phyloP scores from a whole-genome alignment of 2,329 filamentous ascomycete species.

The Fusarium torreyae region DNA sequence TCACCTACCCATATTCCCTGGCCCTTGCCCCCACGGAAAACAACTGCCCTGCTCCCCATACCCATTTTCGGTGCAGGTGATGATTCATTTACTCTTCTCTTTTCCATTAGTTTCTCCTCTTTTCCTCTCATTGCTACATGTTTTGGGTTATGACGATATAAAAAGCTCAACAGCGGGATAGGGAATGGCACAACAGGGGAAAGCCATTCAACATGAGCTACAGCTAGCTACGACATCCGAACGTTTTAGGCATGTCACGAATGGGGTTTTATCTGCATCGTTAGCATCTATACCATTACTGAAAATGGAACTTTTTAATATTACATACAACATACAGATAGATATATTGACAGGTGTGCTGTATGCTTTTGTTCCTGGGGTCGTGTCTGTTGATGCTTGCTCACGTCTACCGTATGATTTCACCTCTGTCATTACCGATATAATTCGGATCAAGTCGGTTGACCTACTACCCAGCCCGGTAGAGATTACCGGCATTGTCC shows the following conservation, averaged over 20 bases:
- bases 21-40: constrained; percentile 1
- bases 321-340: constrained; percentile 14
- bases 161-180: constrained; percentile 46
- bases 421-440: constrained; percentile 24
- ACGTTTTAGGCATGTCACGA: constrained; percentile 22
- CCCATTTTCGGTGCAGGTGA: constrained; percentile 7
- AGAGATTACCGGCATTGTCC: constrained; percentile 21
- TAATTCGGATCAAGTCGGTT: constrained; percentile 19
- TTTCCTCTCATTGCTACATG: constrained; percentile 22
- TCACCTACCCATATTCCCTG: constrained; percentile 9
- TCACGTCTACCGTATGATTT: constrained; percentile 9
- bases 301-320: constrained; percentile 23
- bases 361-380: background rate
- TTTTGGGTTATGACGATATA: constrained; percentile 39
- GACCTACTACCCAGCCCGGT: constrained; percentile 3
- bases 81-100: constrained; percentile 2
- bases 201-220: constrained; percentile 57
- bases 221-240: constrained; percentile 37
- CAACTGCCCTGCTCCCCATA: constrained; percentile 3
- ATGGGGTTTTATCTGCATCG: constrained; percentile 24
- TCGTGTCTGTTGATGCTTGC: background rate
- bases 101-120: constrained; percentile 6
- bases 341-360: background rate
- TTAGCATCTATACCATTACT: constrained; percentile 26
- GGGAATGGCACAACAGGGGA: constrained; percentile 45